Evolutionary conservation across 2,329 filamentous ascomycete species (phyloP).

Genomic region (Coniochaeta pulveracea): DNA sequence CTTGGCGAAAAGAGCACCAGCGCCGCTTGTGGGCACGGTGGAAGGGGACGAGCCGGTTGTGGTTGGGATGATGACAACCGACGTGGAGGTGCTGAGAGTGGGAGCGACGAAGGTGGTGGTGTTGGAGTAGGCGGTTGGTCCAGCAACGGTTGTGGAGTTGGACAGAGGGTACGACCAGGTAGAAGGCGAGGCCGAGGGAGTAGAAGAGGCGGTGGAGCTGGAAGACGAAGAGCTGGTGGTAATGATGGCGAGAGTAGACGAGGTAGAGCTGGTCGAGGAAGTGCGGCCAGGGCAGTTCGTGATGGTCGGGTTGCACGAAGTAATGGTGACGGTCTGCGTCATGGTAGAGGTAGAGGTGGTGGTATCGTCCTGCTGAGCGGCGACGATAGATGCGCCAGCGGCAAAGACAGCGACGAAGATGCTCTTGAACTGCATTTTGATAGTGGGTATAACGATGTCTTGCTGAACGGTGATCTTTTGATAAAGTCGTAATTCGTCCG

Average conservation of each 20-base stretch:
- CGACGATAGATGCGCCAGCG: conserved; percentile 24
- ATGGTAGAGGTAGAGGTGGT: conserved; percentile 34
- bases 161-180: conserved; percentile 17
- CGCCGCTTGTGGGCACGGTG: conserved; percentile 16
- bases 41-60: conserved; percentile 13
- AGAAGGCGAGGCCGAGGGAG: conserved; percentile 10
- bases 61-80: conserved; percentile 3
- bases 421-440: conserved; percentile 34
- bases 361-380: conserved; percentile 21
- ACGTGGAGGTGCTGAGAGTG: conserved; percentile 1
- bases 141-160: conserved; percentile 20
- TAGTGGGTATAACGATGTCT: conserved; percentile 6
- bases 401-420: conserved; percentile 29
- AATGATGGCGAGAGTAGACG: conserved; percentile 14
- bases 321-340: conserved; percentile 33
- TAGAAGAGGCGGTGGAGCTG: conserved; percentile 6
- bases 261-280: conserved; percentile 12
- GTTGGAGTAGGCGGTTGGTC: conserved; percentile 12
- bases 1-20: conserved; percentile 24
- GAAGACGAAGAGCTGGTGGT: conserved; percentile 15
- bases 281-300: conserved; percentile 28
- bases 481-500: not conserved
- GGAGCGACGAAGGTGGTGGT: conserved; percentile 14
- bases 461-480: not conserved
- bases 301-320: conserved; percentile 30